Evolutionary conservation across 805 yeast species (phyloP).

Genomic region (Zygosaccharomyces siamensis): DNA sequence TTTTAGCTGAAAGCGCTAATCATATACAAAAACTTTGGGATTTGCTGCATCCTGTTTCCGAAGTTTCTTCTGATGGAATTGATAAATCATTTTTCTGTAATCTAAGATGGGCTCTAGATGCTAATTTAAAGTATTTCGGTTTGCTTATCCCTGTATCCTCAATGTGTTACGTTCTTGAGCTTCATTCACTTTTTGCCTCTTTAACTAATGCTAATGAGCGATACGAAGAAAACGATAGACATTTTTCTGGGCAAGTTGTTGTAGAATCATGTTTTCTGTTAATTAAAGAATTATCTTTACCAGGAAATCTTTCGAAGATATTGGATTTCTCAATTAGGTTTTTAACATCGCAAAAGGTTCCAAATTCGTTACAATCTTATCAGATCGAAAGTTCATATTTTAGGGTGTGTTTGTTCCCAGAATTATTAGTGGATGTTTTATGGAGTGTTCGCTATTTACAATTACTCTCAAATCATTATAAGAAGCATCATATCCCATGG

Average conservation of each 20-base stretch:
- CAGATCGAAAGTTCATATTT: constrained; percentile 57
- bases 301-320: constrained; percentile 39
- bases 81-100: neutral
- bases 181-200: constrained; percentile 22
- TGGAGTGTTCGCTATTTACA: constrained; percentile 27
- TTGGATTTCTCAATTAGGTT: constrained; percentile 45
- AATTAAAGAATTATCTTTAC: constrained; percentile 30
- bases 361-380: constrained; percentile 39
- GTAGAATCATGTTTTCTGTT: constrained; percentile 29
- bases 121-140: constrained; percentile 28
- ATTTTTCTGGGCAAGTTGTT: constrained; percentile 25
- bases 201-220: constrained; percentile 15
- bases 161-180: constrained; percentile 28
- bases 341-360: constrained; percentile 37
- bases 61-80: neutral
- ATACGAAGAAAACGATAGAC: constrained; percentile 5
- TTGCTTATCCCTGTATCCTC: constrained; percentile 27
- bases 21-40: constrained; percentile 12
- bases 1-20: constrained; percentile 21
- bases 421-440: constrained; percentile 40
- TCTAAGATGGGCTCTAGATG: constrained; percentile 19
- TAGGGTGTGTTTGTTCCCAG: constrained; percentile 54
- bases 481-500: constrained; percentile 16
- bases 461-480: constrained; percentile 16
- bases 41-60: constrained; percentile 1